Evolutionary conservation across 2,329 filamentous ascomycete species (phyloP), one percentile per base, ranked within the genome.

Genomic region (Xylaria sp.): DNA sequence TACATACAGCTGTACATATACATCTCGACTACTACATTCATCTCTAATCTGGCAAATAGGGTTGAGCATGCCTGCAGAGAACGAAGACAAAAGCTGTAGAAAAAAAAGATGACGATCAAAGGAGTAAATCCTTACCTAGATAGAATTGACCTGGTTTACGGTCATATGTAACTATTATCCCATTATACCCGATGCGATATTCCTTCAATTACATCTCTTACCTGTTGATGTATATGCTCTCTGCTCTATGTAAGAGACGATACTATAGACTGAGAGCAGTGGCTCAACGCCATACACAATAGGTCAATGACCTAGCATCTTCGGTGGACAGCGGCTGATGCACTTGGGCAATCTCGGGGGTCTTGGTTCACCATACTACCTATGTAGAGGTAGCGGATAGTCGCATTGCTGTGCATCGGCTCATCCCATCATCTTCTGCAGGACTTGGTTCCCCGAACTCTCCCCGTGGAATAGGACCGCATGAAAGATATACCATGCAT

Each of bases 401-500:
- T 36, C 9, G 51, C 51, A 55, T 43, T 58, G n/a, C 15, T 25
- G 43, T n/a, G 31, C 62, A 69, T 59, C 48, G 39, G 43, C 33
- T 66, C 57, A 58, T 69, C 36, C 66, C 52, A 62, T 69, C 25
- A 58, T 63, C 25, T 25, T 25, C 52, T 63, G 58, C 59, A 67
- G 33, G 46, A 66, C 51, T 61, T 62, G 25, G 60, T 55, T 12
- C 54, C 20, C 60, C 28, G n/a, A 39, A n/a, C 61, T 61, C 13
- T 51, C 55, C 25, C 20, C 43, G 58, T 49, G 28, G 52, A n/a
- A 56, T 31, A 46, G 43, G 28, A 64, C 36, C 48, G 20, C 33
- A 52, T 62, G 41, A 41, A n/a, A 39, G 33, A 51, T 36, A 52
- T 6, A 25, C 20, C 52, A 31, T 55, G 52, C 52, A 55, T 55